Evolutionary conservation across 108 stramenopile genomes (phyloP).

Genomic region (Cyclostephanos invisitatus): DNA sequence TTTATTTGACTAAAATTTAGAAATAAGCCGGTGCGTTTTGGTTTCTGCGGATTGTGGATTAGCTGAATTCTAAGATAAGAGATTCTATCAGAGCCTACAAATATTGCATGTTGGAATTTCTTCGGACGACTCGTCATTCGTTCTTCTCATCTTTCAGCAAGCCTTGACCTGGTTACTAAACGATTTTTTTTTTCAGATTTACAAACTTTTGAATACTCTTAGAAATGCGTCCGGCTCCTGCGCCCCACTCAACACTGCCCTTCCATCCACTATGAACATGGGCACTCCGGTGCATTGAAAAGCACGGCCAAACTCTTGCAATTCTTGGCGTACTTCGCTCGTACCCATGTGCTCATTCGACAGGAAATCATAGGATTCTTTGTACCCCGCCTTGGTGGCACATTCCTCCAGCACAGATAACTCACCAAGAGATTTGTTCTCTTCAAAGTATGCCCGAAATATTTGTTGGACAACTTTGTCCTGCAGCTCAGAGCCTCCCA

Average conservation of each 20-base stretch:
- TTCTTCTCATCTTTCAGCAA: too few species aligned
- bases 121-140: too few species aligned
- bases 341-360: conserved; percentile 22
- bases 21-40: too few species aligned
- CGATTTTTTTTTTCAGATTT: not conserved
- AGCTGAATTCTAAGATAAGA: too few species aligned
- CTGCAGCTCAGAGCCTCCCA: conserved; percentile 44
- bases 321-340: conserved; percentile 34
- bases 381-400: conserved; percentile 28
- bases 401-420: conserved; percentile 34
- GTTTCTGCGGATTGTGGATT: too few species aligned
- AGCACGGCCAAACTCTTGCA: conserved; percentile 32
- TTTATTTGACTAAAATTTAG: too few species aligned
- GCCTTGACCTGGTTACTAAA: too few species aligned
- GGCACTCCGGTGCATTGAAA: conserved; percentile 50
- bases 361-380: conserved; percentile 15
- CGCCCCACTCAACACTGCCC: conserved; percentile 37
- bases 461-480: conserved; percentile 43
- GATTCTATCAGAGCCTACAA: too few species aligned
- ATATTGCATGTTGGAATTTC: too few species aligned
- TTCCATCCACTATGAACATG: conserved; percentile 49
- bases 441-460: conserved; percentile 51
- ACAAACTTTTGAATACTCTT: conserved; percentile 32
- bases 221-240: conserved; percentile 37
- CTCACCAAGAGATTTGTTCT: conserved; percentile 45